Conservation (phyloP, 1,284 basidiomycete genomes). For the Irpex lacteus region DNA sequence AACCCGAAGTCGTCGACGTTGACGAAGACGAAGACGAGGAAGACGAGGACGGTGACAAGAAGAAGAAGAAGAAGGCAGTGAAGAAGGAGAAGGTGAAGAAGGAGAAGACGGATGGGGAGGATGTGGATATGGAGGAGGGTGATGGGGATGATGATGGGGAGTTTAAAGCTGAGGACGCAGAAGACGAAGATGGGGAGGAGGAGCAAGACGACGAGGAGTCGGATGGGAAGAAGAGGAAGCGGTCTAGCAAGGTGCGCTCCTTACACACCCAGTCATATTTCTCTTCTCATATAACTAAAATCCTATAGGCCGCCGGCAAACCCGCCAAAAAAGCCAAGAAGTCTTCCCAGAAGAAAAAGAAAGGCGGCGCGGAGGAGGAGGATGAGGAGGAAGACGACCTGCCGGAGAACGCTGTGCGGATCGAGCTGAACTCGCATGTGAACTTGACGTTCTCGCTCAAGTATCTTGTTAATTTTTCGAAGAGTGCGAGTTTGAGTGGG, state of each 20-base stretch:
- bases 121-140: slow-evolving; percentile 39
- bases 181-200: slow-evolving; percentile 46
- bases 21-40: slow-evolving; percentile 34
- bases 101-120: slow-evolving; percentile 39
- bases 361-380: neutral
- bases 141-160: slow-evolving; percentile 42
- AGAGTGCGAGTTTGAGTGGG: slow-evolving; percentile 78
- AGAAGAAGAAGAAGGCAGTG: slow-evolving; percentile 45
- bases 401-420: slow-evolving; percentile 59
- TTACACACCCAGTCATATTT: slow-evolving; percentile 9
- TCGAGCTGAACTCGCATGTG: slow-evolving; percentile 91
- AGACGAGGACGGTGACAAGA: slow-evolving; percentile 36
- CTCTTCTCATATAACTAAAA: neutral
- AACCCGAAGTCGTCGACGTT: slow-evolving; percentile 39
- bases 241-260: slow-evolving; percentile 48
- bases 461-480: slow-evolving; percentile 97
- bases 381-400: slow-evolving; percentile 43
- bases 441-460: slow-evolving; percentile 95
- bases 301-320: slow-evolving; percentile 35
- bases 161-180: slow-evolving; percentile 35
- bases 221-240: slow-evolving; percentile 61
- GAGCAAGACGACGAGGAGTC: slow-evolving; percentile 44
- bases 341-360: slow-evolving; percentile 24
- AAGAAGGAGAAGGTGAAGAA: slow-evolving; percentile 41
- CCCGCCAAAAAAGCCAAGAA: slow-evolving; percentile 49